Percentiles rank a stretch among this genome's conserved stretches.
phyloP scores from a whole-genome alignment of 768 basidiomycete species.

The Leucocoprinus sp. region DNA sequence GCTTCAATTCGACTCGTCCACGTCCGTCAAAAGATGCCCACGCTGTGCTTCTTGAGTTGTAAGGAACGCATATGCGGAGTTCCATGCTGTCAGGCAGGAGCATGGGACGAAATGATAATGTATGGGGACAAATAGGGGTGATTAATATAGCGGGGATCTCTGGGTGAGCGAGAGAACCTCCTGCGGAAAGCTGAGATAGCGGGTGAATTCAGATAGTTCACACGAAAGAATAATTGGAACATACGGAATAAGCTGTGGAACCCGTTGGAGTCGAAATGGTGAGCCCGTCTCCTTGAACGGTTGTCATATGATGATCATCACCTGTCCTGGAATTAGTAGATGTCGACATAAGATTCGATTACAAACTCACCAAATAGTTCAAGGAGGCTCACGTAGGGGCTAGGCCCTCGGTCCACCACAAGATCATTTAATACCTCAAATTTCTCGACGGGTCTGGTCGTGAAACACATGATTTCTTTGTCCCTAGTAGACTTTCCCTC shows the following conservation, averaged over 20 bases:
- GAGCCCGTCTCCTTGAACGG: slow-evolving; percentile 95
- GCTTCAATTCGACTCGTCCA: slow-evolving; percentile 91
- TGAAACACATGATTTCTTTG: slow-evolving; percentile 97
- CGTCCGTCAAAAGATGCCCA: slow-evolving; percentile 99
- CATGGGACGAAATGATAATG: slow-evolving; percentile 98
- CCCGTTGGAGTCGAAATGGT: slow-evolving; percentile 96
- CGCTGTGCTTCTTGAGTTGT: slow-evolving; percentile 95
- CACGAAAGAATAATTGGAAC: slow-evolving; percentile 20
- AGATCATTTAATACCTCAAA: slow-evolving; percentile 97
- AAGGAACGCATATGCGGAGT: slow-evolving; percentile 96
- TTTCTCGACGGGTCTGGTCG: slow-evolving; percentile 88
- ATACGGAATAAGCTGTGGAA: slow-evolving; percentile 94
- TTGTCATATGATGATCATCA: slow-evolving; percentile 98
- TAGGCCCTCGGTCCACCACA: slow-evolving; percentile 96
- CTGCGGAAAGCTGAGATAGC: slow-evolving; percentile 71
- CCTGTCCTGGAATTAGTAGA: slow-evolving; percentile 37
- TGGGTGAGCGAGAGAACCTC: slow-evolving; percentile 95
- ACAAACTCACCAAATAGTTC: slow-evolving; percentile 84
- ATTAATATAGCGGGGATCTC: slow-evolving; percentile 96
- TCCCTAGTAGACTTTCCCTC: slow-evolving; percentile 59
- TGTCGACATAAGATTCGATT: background rate
- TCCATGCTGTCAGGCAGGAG: slow-evolving; percentile 98
- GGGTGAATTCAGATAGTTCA: slow-evolving; percentile 6
- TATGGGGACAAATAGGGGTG: slow-evolving; percentile 97
- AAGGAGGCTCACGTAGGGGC: slow-evolving; percentile 91